Conservation (phyloP, 2,329 filamentous ascomycete species). For the Nemania bipapillata region DNA sequence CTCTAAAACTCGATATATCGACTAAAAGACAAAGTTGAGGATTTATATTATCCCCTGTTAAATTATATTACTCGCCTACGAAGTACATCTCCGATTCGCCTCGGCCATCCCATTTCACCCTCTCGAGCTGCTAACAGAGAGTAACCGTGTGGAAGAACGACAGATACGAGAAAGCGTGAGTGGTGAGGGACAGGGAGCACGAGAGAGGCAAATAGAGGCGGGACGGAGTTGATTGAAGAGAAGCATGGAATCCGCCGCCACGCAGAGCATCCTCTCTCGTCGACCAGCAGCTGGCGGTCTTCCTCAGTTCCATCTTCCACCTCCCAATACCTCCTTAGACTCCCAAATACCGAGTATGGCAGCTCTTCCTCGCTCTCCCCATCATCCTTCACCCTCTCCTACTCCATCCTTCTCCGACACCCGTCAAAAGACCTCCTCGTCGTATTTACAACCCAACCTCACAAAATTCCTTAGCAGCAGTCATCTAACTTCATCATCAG, state of each 20-base stretch:
- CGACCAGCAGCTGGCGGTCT: conserved; percentile 75
- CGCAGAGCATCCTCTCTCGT: conserved; percentile 72
- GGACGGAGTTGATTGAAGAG: conserved; percentile 29
- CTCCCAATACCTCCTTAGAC: conserved; percentile 51
- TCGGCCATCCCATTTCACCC: conserved; percentile 6
- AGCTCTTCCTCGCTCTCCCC: conserved; percentile 34
- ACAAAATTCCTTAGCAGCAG: conserved; percentile 26
- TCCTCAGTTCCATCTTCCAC: conserved; percentile 57
- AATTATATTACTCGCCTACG: not conserved
- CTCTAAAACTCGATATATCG: conserved; percentile 1
- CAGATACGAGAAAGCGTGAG: conserved; percentile 17
- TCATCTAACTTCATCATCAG: conserved; percentile 57
- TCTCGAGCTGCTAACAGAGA: conserved; percentile 20
- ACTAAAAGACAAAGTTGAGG: not conserved
- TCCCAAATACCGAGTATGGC: conserved; percentile 52
- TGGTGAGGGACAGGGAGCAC: conserved; percentile 29
- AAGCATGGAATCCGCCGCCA: conserved; percentile 48
- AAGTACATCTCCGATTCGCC: not conserved
- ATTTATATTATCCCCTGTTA: not conserved
- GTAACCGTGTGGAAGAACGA: conserved; percentile 16
- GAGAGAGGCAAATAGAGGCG: conserved; percentile 28
- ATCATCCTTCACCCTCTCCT: conserved; percentile 31
- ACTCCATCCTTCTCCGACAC: conserved; percentile 21
- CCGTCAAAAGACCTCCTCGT: conserved; percentile 24
- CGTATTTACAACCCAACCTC: conserved; percentile 19